These are phyloP conservation scores for Sistotremastrum niveocremeum DNA, from an alignment of 768 basidiomycete species.

Conservation along the genomic window DNA sequence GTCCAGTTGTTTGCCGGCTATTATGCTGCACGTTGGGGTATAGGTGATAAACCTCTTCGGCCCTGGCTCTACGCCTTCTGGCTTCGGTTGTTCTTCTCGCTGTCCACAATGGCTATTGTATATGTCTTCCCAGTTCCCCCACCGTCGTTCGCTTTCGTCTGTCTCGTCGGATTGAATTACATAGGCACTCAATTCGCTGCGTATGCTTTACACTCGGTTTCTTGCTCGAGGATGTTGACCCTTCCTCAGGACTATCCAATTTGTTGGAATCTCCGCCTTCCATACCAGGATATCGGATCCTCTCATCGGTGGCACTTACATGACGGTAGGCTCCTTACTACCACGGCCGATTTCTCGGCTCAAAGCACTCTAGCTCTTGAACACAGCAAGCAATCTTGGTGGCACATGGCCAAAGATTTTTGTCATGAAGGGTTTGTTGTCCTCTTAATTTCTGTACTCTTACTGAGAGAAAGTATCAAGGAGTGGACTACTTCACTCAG, in stretches of 20 bases:
- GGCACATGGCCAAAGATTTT: slow-evolving; percentile 98
- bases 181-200: slow-evolving; percentile 49
- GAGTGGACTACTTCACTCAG: slow-evolving; percentile 77
- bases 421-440: slow-evolving; percentile 63
- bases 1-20: slow-evolving; percentile 94
- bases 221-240: neutral
- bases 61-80: slow-evolving; percentile 90
- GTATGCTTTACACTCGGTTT: neutral
- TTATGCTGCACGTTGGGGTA: slow-evolving; percentile 85
- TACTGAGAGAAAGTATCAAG: slow-evolving; percentile 22
- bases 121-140: slow-evolving; percentile 74
- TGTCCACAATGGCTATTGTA: slow-evolving; percentile 64
- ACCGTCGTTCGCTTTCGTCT: slow-evolving; percentile 63
- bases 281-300: slow-evolving; percentile 95
- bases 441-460: neutral
- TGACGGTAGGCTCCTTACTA: slow-evolving; percentile 61
- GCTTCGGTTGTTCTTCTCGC: slow-evolving; percentile 65
- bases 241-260: slow-evolving; percentile 76
- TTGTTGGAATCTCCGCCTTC: slow-evolving; percentile 98
- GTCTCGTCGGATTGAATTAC: slow-evolving; percentile 67
- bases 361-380: slow-evolving; percentile 49
- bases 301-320: slow-evolving; percentile 94
- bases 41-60: slow-evolving; percentile 61
- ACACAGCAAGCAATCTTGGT: slow-evolving; percentile 92
- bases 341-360: neutral